Evolutionary conservation across 768 basidiomycete species (phyloP), one percentile per base, ranked within the genome.

Genomic region (Asterophora parasitica): DNA sequence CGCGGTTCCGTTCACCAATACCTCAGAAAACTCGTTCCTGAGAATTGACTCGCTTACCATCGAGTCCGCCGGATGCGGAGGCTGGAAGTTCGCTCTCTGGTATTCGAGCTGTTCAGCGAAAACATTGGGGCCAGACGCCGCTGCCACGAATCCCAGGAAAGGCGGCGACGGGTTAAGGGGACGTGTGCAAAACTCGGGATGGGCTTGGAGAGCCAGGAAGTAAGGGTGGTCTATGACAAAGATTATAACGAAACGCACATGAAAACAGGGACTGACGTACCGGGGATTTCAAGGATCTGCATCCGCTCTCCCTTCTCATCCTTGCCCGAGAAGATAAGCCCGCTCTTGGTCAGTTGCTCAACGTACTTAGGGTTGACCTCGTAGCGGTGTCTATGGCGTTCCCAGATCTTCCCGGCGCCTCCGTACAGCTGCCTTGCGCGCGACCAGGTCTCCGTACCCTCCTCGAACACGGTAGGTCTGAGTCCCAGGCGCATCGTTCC

Each of bases 401-500:
- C 96, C 94, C 94, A 98, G 54, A 92, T 89, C 60, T 77, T 86
- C 17, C 73, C 77, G 1, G 75, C 76, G 13, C 85, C 85, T 11
- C 85, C 96, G 61, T 98, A 99, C 60, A 99, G 69, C 62, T 79
- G 78, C 27, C 92, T 76, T 17, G 78, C 69, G 51, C 79, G 81
- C 39, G 83, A 85, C 85, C 85, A 90, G 13, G 64, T 59, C 59
- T 85, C 85, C 1, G 82, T 83, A 10, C 71, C 76, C 7, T 74
- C 64, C 48, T 85, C 80, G 64, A 98, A 97, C 39, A 97, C 78
- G 2, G 95, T 99, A 3, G 95, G 92, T n/a, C 95, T 83, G 34
- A 98, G 75, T 17, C 96, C 96, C n/a, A 97, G 79, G 10, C 96
- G 85, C 96, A 99, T 99, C n/a, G 95, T 99, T 16, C 96, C 96